Evolutionary conservation across 306 rosid genomes (phyloP).

Genomic region (Vigna hirtella): DNA sequence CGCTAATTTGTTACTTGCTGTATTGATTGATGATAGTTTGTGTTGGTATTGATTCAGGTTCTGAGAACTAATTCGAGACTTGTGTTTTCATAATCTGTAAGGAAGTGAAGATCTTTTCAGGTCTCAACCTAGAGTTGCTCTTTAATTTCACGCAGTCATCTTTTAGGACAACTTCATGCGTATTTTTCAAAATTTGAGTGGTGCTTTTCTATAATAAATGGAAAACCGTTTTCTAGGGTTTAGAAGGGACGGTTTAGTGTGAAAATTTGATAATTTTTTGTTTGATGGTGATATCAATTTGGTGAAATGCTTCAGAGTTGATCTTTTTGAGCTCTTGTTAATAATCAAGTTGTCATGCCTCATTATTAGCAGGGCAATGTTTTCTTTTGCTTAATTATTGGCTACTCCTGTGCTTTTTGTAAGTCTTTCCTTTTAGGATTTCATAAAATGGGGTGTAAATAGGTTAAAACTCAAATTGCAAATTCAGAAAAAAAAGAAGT

Average conservation of each 20-base stretch:
- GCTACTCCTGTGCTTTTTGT: background rate
- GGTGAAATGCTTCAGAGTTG: background rate
- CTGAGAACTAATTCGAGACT: background rate
- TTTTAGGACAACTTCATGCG: constrained; percentile 20
- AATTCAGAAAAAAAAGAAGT: background rate
- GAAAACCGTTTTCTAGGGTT: background rate
- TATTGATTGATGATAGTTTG: background rate
- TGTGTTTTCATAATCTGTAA: constrained; percentile 5
- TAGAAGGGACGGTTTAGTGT: constrained; percentile 18
- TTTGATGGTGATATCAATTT: background rate
- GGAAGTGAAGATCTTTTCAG: background rate
- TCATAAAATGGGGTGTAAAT: background rate
- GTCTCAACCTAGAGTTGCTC: background rate
- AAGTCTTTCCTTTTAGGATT: background rate
- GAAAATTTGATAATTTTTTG: background rate
- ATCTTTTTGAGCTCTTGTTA: background rate
- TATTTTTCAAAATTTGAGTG: background rate
- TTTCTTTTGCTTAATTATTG: too few species aligned
- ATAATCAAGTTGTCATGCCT: too few species aligned
- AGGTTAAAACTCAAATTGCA: background rate
- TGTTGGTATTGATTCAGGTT: constrained; percentile 11
- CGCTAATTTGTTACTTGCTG: background rate
- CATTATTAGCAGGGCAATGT: too few species aligned
- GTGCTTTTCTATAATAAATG: constrained; percentile 16
- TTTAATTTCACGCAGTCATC: background rate